These are phyloP conservation scores for Xylaria sp. DNA, from an alignment of 2,329 filamentous ascomycete species.

Conservation along the genomic window DNA sequence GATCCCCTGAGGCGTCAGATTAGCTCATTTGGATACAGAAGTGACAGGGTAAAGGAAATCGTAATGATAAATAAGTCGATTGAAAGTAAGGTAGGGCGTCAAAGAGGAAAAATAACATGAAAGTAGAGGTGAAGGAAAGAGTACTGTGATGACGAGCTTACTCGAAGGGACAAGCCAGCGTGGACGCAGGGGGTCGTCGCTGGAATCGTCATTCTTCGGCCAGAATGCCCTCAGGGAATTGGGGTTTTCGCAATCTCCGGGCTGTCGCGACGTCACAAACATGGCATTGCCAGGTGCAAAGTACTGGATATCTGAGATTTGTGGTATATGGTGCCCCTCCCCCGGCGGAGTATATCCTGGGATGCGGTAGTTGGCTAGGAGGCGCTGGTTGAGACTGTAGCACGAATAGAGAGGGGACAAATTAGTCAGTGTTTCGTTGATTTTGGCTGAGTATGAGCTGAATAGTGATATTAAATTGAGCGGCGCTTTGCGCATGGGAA, in stretches of 20 bases:
- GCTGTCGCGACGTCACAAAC: conserved; percentile 16
- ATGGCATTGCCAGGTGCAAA: conserved; percentile 53
- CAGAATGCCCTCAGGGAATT: neutral
- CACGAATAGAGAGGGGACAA: neutral
- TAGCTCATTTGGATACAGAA: conserved; percentile 5
- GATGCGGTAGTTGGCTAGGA: conserved; percentile 40
- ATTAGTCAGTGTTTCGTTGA: neutral
- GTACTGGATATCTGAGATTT: conserved; percentile 61
- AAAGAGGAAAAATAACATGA: neutral
- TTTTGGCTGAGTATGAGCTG: neutral
- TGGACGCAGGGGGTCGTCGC: conserved; percentile 15
- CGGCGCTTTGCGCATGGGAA: neutral
- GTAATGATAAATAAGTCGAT: neutral
- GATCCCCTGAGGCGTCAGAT: neutral
- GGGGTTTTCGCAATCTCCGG: rapidly evolving
- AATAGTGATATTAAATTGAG: neutral
- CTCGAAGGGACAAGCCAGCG: conserved; percentile 16
- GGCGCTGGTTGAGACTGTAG: conserved; percentile 40
- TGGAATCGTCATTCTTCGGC: neutral
- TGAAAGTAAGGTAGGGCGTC: neutral
- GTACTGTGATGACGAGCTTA: conserved; percentile 6
- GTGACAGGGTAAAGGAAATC: neutral
- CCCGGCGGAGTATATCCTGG: neutral
- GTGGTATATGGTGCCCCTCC: neutral
- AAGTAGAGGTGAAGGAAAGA: neutral